These are phyloP conservation scores for Trametes punicea DNA, from an alignment of 768 basidiomycete genomes.

Conservation along the genomic window DNA sequence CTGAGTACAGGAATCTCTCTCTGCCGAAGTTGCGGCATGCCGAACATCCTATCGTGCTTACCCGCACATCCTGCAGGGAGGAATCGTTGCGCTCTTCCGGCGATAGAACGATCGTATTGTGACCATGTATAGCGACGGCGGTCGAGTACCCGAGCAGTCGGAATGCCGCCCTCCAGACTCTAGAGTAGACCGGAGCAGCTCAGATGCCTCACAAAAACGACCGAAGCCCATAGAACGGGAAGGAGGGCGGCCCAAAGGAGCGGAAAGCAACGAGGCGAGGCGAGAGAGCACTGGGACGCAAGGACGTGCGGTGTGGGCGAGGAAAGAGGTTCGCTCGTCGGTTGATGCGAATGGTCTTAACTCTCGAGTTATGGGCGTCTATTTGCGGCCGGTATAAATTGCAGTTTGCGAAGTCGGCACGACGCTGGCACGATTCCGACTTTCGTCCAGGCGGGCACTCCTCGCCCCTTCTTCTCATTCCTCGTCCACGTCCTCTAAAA, in stretches of 20 bases:
- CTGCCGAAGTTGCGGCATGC: not conserved
- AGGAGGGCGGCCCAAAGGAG: not conserved
- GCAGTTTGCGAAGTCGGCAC: not conserved
- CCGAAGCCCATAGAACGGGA: too few relatives aligned
- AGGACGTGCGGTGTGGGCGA: not conserved
- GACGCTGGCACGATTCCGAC: constrained; percentile 9
- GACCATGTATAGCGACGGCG: not conserved
- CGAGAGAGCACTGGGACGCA: not conserved
- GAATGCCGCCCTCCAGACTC: not conserved
- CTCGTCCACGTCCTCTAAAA: not conserved
- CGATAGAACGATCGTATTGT: too few relatives aligned
- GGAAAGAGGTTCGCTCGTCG: too few relatives aligned
- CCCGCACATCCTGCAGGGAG: not conserved
- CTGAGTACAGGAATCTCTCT: not conserved
- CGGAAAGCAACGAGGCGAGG: not conserved
- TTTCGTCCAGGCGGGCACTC: not conserved
- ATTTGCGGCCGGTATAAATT: not conserved
- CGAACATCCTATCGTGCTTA: not conserved
- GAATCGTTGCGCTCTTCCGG: not conserved
- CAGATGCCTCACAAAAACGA: too few relatives aligned
- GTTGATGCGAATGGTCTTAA: too few relatives aligned
- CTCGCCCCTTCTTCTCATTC: constrained; percentile 4
- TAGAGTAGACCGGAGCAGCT: too few relatives aligned
- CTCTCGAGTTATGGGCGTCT: constrained; percentile 9
- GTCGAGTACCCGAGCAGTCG: not conserved